Evolutionary conservation across 2,329 filamentous ascomycete genomes (phyloP).

Genomic region (Esteya vermicola): DNA sequence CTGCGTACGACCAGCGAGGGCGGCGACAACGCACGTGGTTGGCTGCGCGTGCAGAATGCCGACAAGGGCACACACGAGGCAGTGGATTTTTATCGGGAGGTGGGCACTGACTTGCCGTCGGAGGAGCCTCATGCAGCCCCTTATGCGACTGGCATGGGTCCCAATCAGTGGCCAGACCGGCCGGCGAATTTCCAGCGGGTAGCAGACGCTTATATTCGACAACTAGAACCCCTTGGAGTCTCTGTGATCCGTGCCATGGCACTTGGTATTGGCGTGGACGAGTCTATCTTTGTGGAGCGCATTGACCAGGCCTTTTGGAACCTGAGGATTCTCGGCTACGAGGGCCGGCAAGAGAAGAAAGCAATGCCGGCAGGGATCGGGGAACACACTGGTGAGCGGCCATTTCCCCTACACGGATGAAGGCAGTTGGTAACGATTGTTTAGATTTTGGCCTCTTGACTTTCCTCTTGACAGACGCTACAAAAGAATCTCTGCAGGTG

Average conservation of each 20-base stretch:
- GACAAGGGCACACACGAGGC: conserved; percentile 4
- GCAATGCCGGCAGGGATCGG: background rate
- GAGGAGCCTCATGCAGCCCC: background rate
- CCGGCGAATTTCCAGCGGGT: conserved; percentile 1
- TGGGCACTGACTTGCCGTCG: too few species aligned
- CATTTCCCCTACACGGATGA: too few species aligned
- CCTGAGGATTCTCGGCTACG: conserved; percentile 4
- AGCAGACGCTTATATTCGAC: conserved; percentile 1
- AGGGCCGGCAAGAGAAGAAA: background rate
- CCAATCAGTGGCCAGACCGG: conserved; percentile 2
- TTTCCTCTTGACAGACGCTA: conserved; percentile 3
- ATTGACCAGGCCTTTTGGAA: conserved; percentile 5
- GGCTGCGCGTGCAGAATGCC: conserved; percentile 2
- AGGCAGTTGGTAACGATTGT: background rate
- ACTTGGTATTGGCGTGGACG: conserved; percentile 1
- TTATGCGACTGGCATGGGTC: conserved; percentile 2
- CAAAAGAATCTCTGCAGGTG: conserved; percentile 19
- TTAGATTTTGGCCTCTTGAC: conserved; percentile 4
- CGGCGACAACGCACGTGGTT: conserved; percentile 4
- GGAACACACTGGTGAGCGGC: conserved; percentile 1
- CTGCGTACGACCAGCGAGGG: conserved; percentile 1
- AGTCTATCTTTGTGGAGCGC: conserved; percentile 2
- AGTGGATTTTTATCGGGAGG: conserved; percentile 3
- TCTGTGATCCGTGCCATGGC: conserved; percentile 1
- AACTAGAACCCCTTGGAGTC: background rate